Evolutionary conservation across 2,329 filamentous ascomycete genomes (phyloP).

Genomic region (Aspergillus neoniger): DNA sequence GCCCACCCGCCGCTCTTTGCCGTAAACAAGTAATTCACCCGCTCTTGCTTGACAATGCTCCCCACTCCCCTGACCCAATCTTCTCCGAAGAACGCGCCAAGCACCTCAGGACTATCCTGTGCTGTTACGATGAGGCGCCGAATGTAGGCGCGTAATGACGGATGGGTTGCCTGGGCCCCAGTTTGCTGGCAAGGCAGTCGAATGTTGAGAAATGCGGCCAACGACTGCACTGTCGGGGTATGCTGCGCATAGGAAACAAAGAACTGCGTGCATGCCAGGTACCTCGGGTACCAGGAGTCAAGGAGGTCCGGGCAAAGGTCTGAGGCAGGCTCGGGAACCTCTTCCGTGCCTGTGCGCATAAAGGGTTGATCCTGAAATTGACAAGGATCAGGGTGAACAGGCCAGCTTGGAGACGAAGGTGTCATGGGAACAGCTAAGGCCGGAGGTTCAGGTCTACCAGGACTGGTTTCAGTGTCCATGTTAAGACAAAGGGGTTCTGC

Average conservation of each 20-base stretch:
- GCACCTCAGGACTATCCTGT: conserved; percentile 77
- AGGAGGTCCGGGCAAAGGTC: conserved; percentile 59
- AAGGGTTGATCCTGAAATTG: background rate
- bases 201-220: conserved; percentile 91
- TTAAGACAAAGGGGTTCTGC: conserved; percentile 31
- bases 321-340: background rate
- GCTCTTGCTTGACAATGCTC: conserved; percentile 79
- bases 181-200: conserved; percentile 77
- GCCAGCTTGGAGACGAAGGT: background rate
- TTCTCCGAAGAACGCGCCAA: conserved; percentile 91
- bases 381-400: background rate
- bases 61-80: conserved; percentile 81
- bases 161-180: conserved; percentile 26
- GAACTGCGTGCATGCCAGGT: conserved; percentile 81
- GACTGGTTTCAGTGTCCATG: conserved; percentile 32
- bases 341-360: background rate
- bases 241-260: conserved; percentile 90
- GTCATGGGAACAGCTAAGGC: conserved; percentile 2
- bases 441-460: conserved; percentile 25
- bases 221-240: conserved; percentile 73
- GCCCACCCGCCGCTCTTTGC: conserved; percentile 91
- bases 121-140: conserved; percentile 91
- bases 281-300: conserved; percentile 87
- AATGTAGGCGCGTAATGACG: conserved; percentile 82
- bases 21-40: conserved; percentile 90